A percentile compares a stretch with the other conserved stretches of the same genome.
Evolutionary conservation across 495 filamentous ascomycete genomes (phyloP).

Genomic region (Aspergillus nanangensis): DNA sequence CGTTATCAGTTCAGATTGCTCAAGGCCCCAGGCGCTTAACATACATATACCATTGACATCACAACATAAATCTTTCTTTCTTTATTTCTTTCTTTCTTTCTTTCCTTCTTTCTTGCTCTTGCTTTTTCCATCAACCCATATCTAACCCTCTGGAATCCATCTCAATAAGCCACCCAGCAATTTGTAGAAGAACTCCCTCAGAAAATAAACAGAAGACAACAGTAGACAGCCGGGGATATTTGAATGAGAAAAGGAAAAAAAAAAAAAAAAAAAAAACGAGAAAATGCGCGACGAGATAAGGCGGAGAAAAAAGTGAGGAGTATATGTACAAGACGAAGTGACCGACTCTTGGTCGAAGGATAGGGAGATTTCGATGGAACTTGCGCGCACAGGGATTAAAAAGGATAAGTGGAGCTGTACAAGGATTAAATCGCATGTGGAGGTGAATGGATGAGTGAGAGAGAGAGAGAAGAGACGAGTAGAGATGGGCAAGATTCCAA

Average conservation of each 20-base stretch:
- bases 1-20: not conserved
- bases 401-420: too few relatives aligned
- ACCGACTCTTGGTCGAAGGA: too few relatives aligned
- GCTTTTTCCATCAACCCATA: too few relatives aligned
- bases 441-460: too few relatives aligned
- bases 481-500: too few relatives aligned
- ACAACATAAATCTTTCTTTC: constrained; percentile 2
- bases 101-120: not conserved
- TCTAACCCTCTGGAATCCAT: too few relatives aligned
- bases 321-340: constrained; percentile 33
- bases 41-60: constrained; percentile 9
- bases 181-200: not conserved
- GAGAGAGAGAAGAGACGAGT: too few relatives aligned
- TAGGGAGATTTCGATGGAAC: too few relatives aligned
- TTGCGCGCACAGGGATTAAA: too few relatives aligned
- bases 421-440: too few relatives aligned
- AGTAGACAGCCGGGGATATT: constrained; percentile 4
- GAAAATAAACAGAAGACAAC: not conserved
- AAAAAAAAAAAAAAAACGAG: constrained; percentile 17
- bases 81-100: not conserved
- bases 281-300: not conserved
- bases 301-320: not conserved
- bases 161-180: too few relatives aligned
- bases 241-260: constrained; percentile 10
- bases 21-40: constrained; percentile 6